phyloP scores from a whole-genome alignment of 2,329 filamentous ascomycete genomes.

The Ophiostoma tasmaniense region DNA sequence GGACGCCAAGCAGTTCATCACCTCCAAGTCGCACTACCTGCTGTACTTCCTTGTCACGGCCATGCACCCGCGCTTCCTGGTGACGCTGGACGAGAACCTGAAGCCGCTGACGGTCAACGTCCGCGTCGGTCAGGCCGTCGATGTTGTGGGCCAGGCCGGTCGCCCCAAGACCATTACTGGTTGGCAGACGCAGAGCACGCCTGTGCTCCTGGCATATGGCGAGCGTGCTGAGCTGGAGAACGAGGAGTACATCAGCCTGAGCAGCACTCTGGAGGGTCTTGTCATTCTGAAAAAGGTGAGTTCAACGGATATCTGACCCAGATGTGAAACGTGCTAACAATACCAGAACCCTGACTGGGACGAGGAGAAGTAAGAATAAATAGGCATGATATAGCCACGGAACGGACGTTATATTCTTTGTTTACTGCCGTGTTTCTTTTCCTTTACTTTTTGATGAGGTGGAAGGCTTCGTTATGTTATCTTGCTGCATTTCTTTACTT shows the following conservation, averaged over 20 bases:
- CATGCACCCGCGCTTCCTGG: slow-evolving; percentile 93
- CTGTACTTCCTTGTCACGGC: slow-evolving; percentile 95
- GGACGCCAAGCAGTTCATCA: slow-evolving; percentile 80
- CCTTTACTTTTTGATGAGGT: slow-evolving; percentile 6
- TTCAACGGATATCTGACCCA: not conserved
- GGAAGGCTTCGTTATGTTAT: not conserved
- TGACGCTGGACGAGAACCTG: slow-evolving; percentile 90
- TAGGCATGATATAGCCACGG: not conserved
- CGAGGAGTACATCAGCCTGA: slow-evolving; percentile 90
- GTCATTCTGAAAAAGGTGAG: slow-evolving; percentile 91
- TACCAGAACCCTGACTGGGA: slow-evolving; percentile 49
- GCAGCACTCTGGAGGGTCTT: slow-evolving; percentile 83
- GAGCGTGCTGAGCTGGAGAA: slow-evolving; percentile 96
- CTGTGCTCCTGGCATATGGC: slow-evolving; percentile 85
- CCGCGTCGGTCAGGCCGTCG: slow-evolving; percentile 92
- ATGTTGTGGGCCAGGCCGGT: slow-evolving; percentile 94
- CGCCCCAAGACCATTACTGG: slow-evolving; percentile 98
- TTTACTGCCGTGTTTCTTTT: slow-evolving; percentile 8
- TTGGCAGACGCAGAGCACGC: slow-evolving; percentile 99
- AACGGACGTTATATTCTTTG: slow-evolving; percentile 14
- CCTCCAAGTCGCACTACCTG: slow-evolving; percentile 69
- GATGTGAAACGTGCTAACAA: not conserved
- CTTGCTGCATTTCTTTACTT: slow-evolving; percentile 1
- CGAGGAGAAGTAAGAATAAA: slow-evolving; percentile 34
- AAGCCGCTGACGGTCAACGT: slow-evolving; percentile 94